These are phyloP conservation scores for Psidium friedrichsthalianum DNA, from an alignment of 345 rosid species.

Conservation along the genomic window DNA sequence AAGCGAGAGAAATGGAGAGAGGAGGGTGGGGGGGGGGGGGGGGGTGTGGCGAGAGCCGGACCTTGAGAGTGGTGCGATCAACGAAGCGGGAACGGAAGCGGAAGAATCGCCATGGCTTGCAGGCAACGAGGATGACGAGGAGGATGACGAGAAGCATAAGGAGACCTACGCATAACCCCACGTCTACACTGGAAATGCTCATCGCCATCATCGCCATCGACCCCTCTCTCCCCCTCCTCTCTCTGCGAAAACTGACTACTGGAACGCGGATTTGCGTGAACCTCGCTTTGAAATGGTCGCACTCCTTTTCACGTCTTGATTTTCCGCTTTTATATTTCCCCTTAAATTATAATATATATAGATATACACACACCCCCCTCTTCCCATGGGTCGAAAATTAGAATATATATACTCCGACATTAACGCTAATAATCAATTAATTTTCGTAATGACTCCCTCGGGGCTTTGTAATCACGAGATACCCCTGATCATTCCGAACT, in stretches of 20 bases:
- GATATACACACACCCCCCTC: too few relatives aligned
- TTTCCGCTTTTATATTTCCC: neutral
- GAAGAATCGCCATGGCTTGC: slow-evolving; percentile 86
- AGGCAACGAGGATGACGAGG: slow-evolving; percentile 57
- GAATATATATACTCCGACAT: neutral
- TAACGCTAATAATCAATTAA: neutral
- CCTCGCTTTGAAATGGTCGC: slow-evolving; percentile 82
- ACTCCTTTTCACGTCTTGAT: neutral
- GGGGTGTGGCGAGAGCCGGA: slow-evolving; percentile 1
- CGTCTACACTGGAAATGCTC: slow-evolving; percentile 30
- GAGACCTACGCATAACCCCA: slow-evolving; percentile 14
- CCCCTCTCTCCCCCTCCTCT: neutral
- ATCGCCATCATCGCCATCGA: slow-evolving; percentile 42
- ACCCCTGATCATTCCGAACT: too few relatives aligned
- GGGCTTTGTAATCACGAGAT: too few relatives aligned
- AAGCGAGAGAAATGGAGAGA: neutral
- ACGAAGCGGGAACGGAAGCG: slow-evolving; percentile 27
- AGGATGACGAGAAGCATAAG: slow-evolving; percentile 60
- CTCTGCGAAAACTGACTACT: slow-evolving; percentile 16
- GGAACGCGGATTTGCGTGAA: slow-evolving; percentile 41
- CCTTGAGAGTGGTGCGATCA: slow-evolving; percentile 27
- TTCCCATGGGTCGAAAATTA: too few relatives aligned
- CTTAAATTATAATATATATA: neutral
- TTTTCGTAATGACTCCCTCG: neutral
- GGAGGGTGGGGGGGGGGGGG: neutral